Base-by-base conservation (phyloP, 2,329 filamentous ascomycete genomes). In the Cercospora beticola region DNA sequence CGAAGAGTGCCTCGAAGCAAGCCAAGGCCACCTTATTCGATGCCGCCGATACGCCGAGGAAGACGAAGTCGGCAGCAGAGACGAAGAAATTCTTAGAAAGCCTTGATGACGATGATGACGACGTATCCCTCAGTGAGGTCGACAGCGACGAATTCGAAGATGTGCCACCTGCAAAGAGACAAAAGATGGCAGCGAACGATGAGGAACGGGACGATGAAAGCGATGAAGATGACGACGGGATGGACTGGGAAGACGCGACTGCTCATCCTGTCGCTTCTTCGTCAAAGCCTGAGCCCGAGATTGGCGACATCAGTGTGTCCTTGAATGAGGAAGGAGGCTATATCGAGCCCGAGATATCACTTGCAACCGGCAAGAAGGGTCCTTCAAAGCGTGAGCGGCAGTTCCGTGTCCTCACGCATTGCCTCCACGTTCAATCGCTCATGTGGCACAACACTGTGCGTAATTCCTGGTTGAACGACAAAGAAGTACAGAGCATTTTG, bases 371-470 rank as follows among this genome's bases (percentile, higher is more conserved):
- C 18, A 97, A 92, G 80, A 97, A 94, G 77, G 94, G 93, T 0
- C 91, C 92, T 0, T 91, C 92, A 2, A 97, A 97, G 80, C 88
- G 91, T 30, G 93, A 97, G 77, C 88, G 92, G 62, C 87, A 89
- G 69, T 91, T 94, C 66, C 87, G 95, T 28, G 86, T 89, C 36
- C 86, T 89, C 3, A 93, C 93, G 0, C 95, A 99, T 79, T 92
- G 92, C 74, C 85, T 97, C 73, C 95, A 99, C 79, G 93, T 98
- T 1, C 89, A 96, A 77, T 87, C 89, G 63, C 83, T 99, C 16
- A 86, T 99, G 68, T 97, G 91, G 85, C 94, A 98, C 78, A 98
- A 98, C 76, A 87, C 92, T 0, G 81, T 95, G 14, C 88, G 92
- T 52, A 97, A 98, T 78, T 84, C 88, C 0, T 98, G 94, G 90